Conservation (phyloP, 352 stramenopile genomes). For the Phytophthora rubi region DNA sequence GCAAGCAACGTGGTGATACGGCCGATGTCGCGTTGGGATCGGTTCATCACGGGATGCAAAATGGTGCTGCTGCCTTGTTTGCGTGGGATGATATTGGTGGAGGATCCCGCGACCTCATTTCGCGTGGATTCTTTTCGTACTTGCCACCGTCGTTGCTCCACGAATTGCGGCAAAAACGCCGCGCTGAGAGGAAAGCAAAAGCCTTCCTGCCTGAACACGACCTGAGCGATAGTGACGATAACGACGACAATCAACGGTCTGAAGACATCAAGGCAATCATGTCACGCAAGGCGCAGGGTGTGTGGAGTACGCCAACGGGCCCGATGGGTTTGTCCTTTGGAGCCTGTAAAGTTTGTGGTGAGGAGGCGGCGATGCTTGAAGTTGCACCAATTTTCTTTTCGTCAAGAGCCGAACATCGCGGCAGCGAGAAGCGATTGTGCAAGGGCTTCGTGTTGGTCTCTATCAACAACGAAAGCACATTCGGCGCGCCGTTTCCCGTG, state of each 20-base stretch:
- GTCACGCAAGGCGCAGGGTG: constrained; percentile 54
- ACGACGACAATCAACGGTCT: constrained; percentile 32
- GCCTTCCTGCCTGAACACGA: constrained; percentile 28
- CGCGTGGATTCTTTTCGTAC: constrained; percentile 70
- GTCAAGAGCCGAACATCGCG: constrained; percentile 35
- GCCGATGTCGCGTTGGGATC: constrained; percentile 44
- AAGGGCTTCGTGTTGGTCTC: constrained; percentile 80
- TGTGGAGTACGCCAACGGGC: constrained; percentile 72
- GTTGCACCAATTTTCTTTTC: constrained; percentile 68
- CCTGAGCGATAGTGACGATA: constrained; percentile 31
- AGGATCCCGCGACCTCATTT: constrained; percentile 65
- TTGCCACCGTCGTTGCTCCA: constrained; percentile 51
- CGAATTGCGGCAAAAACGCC: constrained; percentile 46
- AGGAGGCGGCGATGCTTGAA: constrained; percentile 78
- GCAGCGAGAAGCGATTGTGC: constrained; percentile 62
- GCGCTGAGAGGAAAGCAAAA: constrained; percentile 30
- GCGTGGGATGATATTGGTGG: constrained; percentile 78
- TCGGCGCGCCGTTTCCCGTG: constrained; percentile 55
- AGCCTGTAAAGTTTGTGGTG: constrained; percentile 63
- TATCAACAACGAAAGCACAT: constrained; percentile 84
- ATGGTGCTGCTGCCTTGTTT: constrained; percentile 35
- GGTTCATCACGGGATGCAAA: constrained; percentile 47
- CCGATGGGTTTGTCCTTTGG: constrained; percentile 61
- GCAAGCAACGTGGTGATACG: constrained; percentile 58
- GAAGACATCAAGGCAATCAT: constrained; percentile 45